These are phyloP conservation scores for Citrullus amarus DNA, from an alignment of 306 rosid genomes.

Conservation along the genomic window DNA sequence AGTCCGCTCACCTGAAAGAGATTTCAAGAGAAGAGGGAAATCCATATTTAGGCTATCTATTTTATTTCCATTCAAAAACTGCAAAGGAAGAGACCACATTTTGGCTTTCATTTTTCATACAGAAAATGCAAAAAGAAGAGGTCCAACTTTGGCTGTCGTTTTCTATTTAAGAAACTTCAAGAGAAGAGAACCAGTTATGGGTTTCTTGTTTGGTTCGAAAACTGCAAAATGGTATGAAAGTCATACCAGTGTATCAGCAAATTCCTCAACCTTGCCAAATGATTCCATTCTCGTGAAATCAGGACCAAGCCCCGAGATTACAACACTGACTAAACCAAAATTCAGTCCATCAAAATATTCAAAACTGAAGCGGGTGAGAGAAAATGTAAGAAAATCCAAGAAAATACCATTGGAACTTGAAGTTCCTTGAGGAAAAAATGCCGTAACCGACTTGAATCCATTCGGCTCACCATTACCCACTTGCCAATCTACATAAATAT, in stretches of 20 bases:
- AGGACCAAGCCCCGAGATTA: slow-evolving; percentile 77
- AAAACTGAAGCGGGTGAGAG: neutral
- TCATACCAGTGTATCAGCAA: slow-evolving; percentile 82
- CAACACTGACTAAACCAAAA: slow-evolving; percentile 45
- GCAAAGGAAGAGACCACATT: neutral
- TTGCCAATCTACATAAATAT: slow-evolving; percentile 47
- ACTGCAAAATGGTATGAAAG: neutral
- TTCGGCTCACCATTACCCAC: slow-evolving; percentile 65
- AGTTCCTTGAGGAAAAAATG: slow-evolving; percentile 59
- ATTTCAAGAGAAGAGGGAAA: neutral
- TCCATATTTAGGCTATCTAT: neutral
- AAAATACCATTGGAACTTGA: slow-evolving; percentile 52
- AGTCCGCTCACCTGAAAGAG: slow-evolving; percentile 69
- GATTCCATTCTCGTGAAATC: slow-evolving; percentile 93
- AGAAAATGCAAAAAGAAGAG: neutral
- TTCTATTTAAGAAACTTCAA: neutral
- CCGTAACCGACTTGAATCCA: slow-evolving; percentile 77
- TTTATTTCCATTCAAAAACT: neutral
- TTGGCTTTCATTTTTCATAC: neutral
- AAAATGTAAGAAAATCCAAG: neutral
- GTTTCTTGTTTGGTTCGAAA: neutral
- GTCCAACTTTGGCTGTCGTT: neutral
- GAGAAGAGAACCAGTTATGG: neutral
- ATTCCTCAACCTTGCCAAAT: slow-evolving; percentile 85
- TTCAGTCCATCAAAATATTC: neutral